A percentile compares a stretch with the other conserved stretches of the same genome.
phyloP scores from a whole-genome alignment of 202 grass and related monocot genomes.

The Alloteropsis angusta region DNA sequence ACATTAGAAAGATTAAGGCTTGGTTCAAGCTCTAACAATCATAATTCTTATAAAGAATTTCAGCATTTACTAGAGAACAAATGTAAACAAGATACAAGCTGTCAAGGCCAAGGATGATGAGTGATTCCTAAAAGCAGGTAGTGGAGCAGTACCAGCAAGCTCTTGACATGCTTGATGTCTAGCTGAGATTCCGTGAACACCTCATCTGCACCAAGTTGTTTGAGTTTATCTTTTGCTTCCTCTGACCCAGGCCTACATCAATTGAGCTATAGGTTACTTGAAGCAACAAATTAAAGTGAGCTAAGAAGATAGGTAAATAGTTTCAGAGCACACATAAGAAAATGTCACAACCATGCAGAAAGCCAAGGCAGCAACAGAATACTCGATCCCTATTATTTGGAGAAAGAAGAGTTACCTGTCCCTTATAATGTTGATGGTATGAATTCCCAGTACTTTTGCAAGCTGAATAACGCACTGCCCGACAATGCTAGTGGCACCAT shows the following conservation, averaged over 20 bases:
- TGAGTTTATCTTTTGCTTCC: slow-evolving; percentile 68
- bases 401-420: slow-evolving; percentile 44
- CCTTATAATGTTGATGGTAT: slow-evolving; percentile 79
- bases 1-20: neutral
- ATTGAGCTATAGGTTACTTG: neutral
- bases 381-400: neutral
- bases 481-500: slow-evolving; percentile 85
- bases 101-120: neutral
- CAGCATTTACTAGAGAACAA: neutral
- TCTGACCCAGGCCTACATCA: slow-evolving; percentile 55
- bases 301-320: neutral
- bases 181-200: slow-evolving; percentile 75
- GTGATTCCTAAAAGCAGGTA: neutral
- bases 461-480: slow-evolving; percentile 84
- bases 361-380: neutral
- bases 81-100: neutral
- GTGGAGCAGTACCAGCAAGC: slow-evolving; percentile 50
- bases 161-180: slow-evolving; percentile 68
- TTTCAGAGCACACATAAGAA: neutral
- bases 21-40: neutral
- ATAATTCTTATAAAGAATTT: neutral
- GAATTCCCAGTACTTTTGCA: slow-evolving; percentile 46
- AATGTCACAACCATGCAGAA: neutral
- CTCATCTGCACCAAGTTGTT: slow-evolving; percentile 73
- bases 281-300: neutral